Evolutionary conservation across 345 rosid species (phyloP), one percentile per base, ranked within the genome.

Genomic region (Toxicodendron radicans): DNA sequence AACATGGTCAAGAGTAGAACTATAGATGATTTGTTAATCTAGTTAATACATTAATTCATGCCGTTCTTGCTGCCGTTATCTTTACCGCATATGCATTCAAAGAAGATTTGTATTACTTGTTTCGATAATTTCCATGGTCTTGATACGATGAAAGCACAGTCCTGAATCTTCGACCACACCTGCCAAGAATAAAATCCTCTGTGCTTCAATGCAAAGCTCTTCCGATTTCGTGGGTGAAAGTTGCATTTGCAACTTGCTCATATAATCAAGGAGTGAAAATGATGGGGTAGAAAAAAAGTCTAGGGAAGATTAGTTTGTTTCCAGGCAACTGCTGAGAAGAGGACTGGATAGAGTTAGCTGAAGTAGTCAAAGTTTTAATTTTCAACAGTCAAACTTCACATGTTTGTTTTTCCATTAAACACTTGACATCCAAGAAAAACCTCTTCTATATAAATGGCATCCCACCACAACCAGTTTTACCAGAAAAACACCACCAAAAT

Each of bases 1-100:
- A 72, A 63, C 66, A 65, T 38, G 46, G 49, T 83, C 23, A 52
- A 56, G 33, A 76, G 45, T 21, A 56, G 30, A 69, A 23, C 56
- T 8, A 64, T 51, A 46, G 3, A 7, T 68, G 43, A 67, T 59
- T 23, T n/a, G 56, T 52, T 64, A 63, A 27, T 73, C 8, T 51
- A 45, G 30, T 23, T 11, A 21, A 69, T 76, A 23, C 54, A 58
- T 16, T 5, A 21, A 58, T 65, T 35, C 45, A 62, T 57, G 30
- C 64, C 41, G 8, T 65, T 35, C 45, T 62, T 57, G 30, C 64
- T 51, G 8, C 1, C 16, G 14, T 57, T 67, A 30, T 61, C 33
- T 73, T 70, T 67, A 10, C n/a, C 17, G 32, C 45, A 56, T 60
- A n/a, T n/a, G 32, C 48, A 32, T 18, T 18, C 13, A 10, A 18